Conservation (phyloP, 345 rosid species). For the Salix purpurea region DNA sequence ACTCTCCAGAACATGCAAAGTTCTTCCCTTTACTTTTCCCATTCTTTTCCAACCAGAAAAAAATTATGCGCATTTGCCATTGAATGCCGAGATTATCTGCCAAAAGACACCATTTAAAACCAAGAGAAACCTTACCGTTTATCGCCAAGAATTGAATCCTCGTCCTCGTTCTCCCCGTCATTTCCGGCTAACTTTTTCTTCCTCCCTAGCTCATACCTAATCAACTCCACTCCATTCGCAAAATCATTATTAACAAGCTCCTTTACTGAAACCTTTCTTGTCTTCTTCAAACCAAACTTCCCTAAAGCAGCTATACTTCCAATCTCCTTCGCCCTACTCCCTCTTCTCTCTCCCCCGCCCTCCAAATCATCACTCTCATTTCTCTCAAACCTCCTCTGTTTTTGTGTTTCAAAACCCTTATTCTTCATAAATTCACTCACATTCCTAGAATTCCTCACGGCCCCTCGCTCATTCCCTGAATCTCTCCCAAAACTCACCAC, state of each 20-base stretch:
- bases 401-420: conserved; percentile 16
- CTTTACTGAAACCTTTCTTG: conserved; percentile 59
- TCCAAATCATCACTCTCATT: conserved; percentile 46
- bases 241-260: conserved; percentile 48
- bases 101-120: not conserved
- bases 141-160: conserved; percentile 51
- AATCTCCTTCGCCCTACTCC: conserved; percentile 44
- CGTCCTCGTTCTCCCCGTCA: conserved; percentile 23
- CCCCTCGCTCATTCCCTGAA: conserved; percentile 12
- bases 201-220: conserved; percentile 56
- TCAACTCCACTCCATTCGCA: conserved; percentile 45
- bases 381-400: conserved; percentile 39
- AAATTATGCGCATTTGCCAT: not conserved
- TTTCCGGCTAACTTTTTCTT: conserved; percentile 38
- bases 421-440: not conserved
- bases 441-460: not conserved
- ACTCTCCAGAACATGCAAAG: not conserved
- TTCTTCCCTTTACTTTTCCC: not conserved
- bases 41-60: not conserved
- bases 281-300: conserved; percentile 61
- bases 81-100: not conserved
- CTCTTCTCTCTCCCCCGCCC: conserved; percentile 32
- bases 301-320: conserved; percentile 78
- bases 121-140: conserved; percentile 41
- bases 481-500: conserved; percentile 21